Percentiles rank a stretch among this genome's conserved stretches.
Conservation (phyloP, 495 filamentous ascomycete genomes). For the Halenospora varia region DNA sequence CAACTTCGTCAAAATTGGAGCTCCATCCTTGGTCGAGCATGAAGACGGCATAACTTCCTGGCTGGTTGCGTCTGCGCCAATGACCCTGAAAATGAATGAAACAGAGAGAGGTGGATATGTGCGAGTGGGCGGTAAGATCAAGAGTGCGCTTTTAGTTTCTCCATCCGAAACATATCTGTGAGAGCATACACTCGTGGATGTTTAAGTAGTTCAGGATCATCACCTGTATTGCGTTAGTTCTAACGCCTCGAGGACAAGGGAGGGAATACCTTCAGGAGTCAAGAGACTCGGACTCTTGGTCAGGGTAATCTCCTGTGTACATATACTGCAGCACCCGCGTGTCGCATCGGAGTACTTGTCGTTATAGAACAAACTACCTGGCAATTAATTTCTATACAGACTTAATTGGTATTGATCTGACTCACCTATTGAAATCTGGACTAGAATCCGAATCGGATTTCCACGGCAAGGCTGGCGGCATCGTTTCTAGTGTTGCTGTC, state of each 20-base stretch:
- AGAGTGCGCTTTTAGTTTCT: conserved; percentile 1
- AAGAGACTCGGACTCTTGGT: conserved; percentile 3
- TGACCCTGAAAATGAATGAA: conserved; percentile 9
- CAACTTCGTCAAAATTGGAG: not conserved
- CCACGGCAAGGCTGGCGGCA: no score
- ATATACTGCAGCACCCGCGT: conserved; percentile 5
- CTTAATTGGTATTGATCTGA: not conserved
- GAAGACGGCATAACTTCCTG: not conserved
- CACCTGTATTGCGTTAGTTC: no score
- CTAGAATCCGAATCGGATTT: not conserved
- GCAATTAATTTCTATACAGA: not conserved
- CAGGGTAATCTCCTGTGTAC: conserved; percentile 9
- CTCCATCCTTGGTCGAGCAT: not conserved
- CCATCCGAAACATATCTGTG: conserved; percentile 9
- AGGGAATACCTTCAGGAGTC: conserved; percentile 5
- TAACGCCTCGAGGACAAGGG: conserved; percentile 1
- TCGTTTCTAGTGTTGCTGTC: not conserved
- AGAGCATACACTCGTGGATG: conserved; percentile 14
- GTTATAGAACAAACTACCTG: conserved; percentile 4
- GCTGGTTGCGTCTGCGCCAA: not conserved
- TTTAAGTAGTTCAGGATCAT: conserved; percentile 11
- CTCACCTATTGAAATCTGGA: conserved; percentile 11
- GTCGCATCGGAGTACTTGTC: conserved; percentile 8
- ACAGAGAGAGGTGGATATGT: conserved; percentile 1
- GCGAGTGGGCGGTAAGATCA: not conserved